Evolutionary conservation across 352 stramenopile genomes (phyloP), one percentile per base, ranked within the genome.

Genomic region (Ochromonadaceae sp.): DNA sequence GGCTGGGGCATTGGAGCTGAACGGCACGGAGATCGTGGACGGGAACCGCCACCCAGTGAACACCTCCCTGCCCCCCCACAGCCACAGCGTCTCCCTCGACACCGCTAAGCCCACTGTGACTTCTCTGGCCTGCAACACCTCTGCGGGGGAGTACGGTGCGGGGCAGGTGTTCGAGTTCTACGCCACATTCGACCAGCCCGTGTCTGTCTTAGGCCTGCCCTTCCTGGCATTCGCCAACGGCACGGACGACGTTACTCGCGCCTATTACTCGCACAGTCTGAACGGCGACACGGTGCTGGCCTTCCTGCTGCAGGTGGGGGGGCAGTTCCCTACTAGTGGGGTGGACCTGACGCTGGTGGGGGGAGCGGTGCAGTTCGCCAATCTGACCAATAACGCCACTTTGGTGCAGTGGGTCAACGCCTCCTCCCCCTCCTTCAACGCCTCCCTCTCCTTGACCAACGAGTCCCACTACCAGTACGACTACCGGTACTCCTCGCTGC

Each of bases 21-120:
- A 32, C 4, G 9, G 17, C 22, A 10, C 32, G 2, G 26, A 12
- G 12, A 30, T 63, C 5, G 15, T 53, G 26, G 55, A 63, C 41
- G 55, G 55, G 20, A 63, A 63, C 41, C 25, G 22, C 17, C 31
- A 53, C 3, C 1, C 55, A 41, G 26, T 63, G 38, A 30, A 50
- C 38, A 2, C 14, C 2, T 26, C 2, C 1, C 26, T 63, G 4
- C 55, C 55, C 30, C 4, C 17, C 3, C 20, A 30, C 31, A 47
- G 5, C 20, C 2, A 14, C 25, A 47, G 48, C 36, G 28, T 5
- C 7, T 17, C 17, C 9, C 48, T 63, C 41, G 2, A 49, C 30
- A 50, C 40, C 9, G 31, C 3, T 9, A 10, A 7, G 7, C 55
- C 55, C 12, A 3, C 17, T 20, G 26, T 63, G 3, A 36, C 52